These are phyloP conservation scores for Vickermania spadyakhi DNA, from an alignment of 208 protist species.

Conservation along the genomic window DNA sequence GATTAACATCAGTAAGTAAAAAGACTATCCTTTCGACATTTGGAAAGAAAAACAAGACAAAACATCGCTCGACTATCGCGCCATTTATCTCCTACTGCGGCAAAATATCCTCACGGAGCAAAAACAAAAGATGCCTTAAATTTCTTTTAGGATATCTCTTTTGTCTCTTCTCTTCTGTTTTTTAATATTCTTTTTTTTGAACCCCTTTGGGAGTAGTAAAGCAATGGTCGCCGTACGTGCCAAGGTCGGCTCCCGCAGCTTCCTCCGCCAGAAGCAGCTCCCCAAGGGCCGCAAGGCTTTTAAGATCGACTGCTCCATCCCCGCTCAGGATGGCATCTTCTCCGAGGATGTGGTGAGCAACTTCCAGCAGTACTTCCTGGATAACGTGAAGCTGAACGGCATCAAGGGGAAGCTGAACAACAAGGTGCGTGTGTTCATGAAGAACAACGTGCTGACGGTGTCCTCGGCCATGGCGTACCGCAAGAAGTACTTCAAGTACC, in stretches of 20 bases:
- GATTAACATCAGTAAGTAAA: no score
- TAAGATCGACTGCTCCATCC: slow-evolving; percentile 73
- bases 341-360: slow-evolving; percentile 73
- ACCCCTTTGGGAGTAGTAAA: slow-evolving; percentile 1
- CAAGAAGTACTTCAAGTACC: slow-evolving; percentile 99
- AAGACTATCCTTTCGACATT: no score
- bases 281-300: slow-evolving; percentile 86
- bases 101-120: no score
- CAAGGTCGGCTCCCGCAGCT: slow-evolving; percentile 84
- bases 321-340: slow-evolving; percentile 64
- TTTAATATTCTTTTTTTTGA: slow-evolving; percentile 3
- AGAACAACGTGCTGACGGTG: slow-evolving; percentile 91
- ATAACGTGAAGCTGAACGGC: slow-evolving; percentile 97
- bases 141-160: background rate
- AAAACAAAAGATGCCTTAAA: background rate
- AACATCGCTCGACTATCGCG: no score
- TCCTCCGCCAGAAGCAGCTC: slow-evolving; percentile 74
- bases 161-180: slow-evolving; percentile 5
- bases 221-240: slow-evolving; percentile 87
- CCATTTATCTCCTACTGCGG: no score
- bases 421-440: slow-evolving; percentile 83
- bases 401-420: slow-evolving; percentile 96
- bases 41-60: no score
- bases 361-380: slow-evolving; percentile 95
- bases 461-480: slow-evolving; percentile 90